These are phyloP conservation scores for Corrigiola litoralis DNA, from an alignment of 179 eudicot genomes.

Conservation along the genomic window DNA sequence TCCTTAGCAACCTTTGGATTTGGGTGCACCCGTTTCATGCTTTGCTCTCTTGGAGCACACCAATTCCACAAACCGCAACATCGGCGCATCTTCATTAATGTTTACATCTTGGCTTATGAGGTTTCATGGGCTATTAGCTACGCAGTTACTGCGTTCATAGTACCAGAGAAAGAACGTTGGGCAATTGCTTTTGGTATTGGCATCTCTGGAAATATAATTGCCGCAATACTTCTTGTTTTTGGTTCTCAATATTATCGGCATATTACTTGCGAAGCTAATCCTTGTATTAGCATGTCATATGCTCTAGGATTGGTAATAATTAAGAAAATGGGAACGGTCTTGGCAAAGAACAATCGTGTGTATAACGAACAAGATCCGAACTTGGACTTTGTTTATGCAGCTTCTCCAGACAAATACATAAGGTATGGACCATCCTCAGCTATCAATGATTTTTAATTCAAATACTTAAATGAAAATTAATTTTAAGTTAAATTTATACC, in stretches of 20 bases:
- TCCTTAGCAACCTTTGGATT: not conserved
- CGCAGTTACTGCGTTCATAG: not conserved
- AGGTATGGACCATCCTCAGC: not conserved
- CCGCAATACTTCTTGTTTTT: not conserved
- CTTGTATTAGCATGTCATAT: not conserved
- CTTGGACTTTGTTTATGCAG: not conserved
- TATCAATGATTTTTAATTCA: too few relatives aligned
- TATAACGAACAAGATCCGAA: not conserved
- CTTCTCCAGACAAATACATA: not conserved
- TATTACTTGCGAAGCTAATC: not conserved
- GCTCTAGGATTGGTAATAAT: not conserved
- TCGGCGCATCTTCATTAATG: slow-evolving; percentile 10
- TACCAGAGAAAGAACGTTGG: slow-evolving; percentile 6
- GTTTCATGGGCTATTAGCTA: not conserved
- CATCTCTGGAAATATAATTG: slow-evolving; percentile 3
- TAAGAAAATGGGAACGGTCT: not conserved
- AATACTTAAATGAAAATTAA: too few relatives aligned
- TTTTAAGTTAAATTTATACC: too few relatives aligned
- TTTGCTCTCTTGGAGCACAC: slow-evolving; percentile 8
- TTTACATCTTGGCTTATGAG: slow-evolving; percentile 7
- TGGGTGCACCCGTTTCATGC: slow-evolving; percentile 13
- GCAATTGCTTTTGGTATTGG: slow-evolving; percentile 12
- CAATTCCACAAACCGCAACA: slow-evolving; percentile 9
- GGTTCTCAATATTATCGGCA: slow-evolving; percentile 9
- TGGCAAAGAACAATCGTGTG: not conserved